phyloP scores from a whole-genome alignment of 352 stramenopile species.

The Aphanomyces invadans region DNA sequence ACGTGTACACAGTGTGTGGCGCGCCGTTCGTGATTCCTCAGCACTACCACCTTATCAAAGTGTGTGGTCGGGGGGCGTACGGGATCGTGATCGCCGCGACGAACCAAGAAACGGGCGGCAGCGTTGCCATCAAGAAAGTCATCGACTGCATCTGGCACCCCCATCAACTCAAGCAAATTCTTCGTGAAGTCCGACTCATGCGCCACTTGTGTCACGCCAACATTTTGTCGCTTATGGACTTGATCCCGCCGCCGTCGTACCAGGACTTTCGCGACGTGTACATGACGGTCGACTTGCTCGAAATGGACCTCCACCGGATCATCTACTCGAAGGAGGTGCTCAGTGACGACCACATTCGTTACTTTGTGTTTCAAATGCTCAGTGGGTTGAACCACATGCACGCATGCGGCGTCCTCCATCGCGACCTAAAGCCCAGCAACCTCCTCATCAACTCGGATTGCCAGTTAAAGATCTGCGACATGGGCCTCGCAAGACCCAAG shows the following conservation, averaged over 20 bases:
- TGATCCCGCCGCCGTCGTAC: constrained; percentile 78
- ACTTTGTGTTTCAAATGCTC: constrained; percentile 90
- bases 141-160: constrained; percentile 87
- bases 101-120: constrained; percentile 67
- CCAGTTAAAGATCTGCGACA: constrained; percentile 95
- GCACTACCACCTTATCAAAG: constrained; percentile 85
- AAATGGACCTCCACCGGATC: constrained; percentile 89
- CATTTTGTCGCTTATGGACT: constrained; percentile 71
- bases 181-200: constrained; percentile 78
- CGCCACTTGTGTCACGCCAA: constrained; percentile 83
- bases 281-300: constrained; percentile 88
- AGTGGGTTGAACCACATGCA: constrained; percentile 85
- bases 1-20: constrained; percentile 86
- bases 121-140: constrained; percentile 88
- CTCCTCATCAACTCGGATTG: constrained; percentile 90
- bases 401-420: constrained; percentile 72
- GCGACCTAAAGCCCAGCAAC: constrained; percentile 82
- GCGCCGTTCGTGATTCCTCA: constrained; percentile 77
- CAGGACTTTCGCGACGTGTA: constrained; percentile 84
- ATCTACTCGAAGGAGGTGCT: constrained; percentile 90
- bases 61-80: constrained; percentile 80
- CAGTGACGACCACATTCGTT: constrained; percentile 89
- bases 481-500: constrained; percentile 87
- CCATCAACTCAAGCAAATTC: constrained; percentile 83
- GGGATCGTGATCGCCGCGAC: constrained; percentile 86